Base-by-base conservation (phyloP, 495 filamentous ascomycete genomes). In the Emericellopsis terricola region DNA sequence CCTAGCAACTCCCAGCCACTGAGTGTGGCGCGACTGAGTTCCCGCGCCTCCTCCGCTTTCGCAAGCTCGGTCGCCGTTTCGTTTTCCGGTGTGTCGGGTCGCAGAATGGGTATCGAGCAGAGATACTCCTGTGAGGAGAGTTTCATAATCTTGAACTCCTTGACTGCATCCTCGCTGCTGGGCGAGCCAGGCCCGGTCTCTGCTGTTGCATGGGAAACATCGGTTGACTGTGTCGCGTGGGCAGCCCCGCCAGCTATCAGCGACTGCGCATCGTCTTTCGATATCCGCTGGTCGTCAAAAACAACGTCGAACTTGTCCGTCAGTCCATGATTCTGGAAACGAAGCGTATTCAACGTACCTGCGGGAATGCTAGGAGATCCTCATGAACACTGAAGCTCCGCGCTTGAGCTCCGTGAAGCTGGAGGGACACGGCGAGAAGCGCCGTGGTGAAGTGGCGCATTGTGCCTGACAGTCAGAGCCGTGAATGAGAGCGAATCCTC, bases 341-440 rank as follows among this genome's bases (percentile, higher is more conserved):
- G 13, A 31, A 21, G 16, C 33, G 31, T 16, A 17, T 7, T 7
- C 15, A 33, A 49, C 59, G 20, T 56, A 91, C 84, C 62, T 94
- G 89, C 17, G 89, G 89, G 60, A 78, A 83, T 15, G 89, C 87
- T 23, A 94, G 64, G 8, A 97, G 51, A 52, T 97, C 89, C 48
- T 96, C 86, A 45, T 91, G 73, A 20, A 93, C 77, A 43, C 60
- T 66, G 40, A 66, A 66, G 27, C 56, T 46, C 6, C 50, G 58
- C 35, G 64, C 59, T 14, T 57, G 57, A 38, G 59, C 60, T 32
- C 33, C 37, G 37, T 48, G 51, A 18, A 60, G 50, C 50, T 45
- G 51, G 41, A 57, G 45, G n/a, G n/a, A n/a, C 40, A 47, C 50
- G 14, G 54, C 48, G 41, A 63, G 39, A 38, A 60, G 47, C 33